These are phyloP conservation scores for Amauroascus verrucosus DNA, from an alignment of 2,329 filamentous ascomycete genomes.

Conservation along the genomic window DNA sequence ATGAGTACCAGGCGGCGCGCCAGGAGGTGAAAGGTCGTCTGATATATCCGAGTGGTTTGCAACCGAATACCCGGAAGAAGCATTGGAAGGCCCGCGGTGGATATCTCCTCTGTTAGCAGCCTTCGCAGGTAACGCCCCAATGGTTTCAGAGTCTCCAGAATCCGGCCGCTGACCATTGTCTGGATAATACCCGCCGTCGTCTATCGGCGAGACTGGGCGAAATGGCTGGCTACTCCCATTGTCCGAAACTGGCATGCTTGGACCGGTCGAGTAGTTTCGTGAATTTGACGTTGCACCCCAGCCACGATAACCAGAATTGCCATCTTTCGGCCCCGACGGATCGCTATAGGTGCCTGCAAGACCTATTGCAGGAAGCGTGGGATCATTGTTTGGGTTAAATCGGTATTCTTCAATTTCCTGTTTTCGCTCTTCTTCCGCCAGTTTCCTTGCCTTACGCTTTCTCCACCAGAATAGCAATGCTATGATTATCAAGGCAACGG, in stretches of 20 bases:
- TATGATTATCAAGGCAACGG: conserved; percentile 69
- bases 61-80: conserved; percentile 88
- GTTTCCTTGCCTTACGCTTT: conserved; percentile 74
- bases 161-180: conserved; percentile 42
- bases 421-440: conserved; percentile 73
- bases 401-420: conserved; percentile 97
- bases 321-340: conserved; percentile 66
- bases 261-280: conserved; percentile 72
- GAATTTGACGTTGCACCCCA: conserved; percentile 81
- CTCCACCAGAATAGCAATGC: conserved; percentile 76
- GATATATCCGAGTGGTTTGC: conserved; percentile 60
- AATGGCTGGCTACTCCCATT: conserved; percentile 48
- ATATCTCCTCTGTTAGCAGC: conserved; percentile 41
- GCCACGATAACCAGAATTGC: conserved; percentile 62
- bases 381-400: conserved; percentile 95
- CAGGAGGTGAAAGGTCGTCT: conserved; percentile 44
- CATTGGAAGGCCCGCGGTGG: conserved; percentile 83
- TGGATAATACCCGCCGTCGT: conserved; percentile 49
- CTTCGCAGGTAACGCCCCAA: conserved; percentile 56
- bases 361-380: conserved; percentile 56
- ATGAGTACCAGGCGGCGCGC: conserved; percentile 37
- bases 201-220: conserved; percentile 52
- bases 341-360: conserved; percentile 39
- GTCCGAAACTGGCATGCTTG: conserved; percentile 57
- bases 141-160: conserved; percentile 65